phyloP scores from a whole-genome alignment of 306 rosid genomes.

The Sechiopsis laciniata region DNA sequence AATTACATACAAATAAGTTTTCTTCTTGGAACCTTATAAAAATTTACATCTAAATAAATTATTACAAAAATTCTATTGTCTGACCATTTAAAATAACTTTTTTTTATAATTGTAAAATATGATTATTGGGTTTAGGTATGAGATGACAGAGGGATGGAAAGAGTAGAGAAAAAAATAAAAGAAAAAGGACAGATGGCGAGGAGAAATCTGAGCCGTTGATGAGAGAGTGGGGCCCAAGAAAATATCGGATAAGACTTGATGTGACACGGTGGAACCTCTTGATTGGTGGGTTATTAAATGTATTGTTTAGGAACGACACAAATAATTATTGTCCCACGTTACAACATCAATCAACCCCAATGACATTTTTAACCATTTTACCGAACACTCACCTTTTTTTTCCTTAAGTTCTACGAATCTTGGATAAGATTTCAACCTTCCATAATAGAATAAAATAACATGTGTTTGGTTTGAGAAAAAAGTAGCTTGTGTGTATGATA shows the following conservation, averaged over 20 bases:
- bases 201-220: slow-evolving; percentile 24
- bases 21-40: too few species aligned
- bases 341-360: not conserved
- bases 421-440: not conserved
- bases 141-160: not conserved
- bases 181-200: not conserved
- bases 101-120: too few species aligned
- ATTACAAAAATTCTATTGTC: too few species aligned
- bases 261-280: slow-evolving; percentile 19
- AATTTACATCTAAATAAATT: too few species aligned
- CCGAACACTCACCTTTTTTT: not conserved
- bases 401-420: not conserved
- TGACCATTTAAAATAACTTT: too few species aligned
- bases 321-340: slow-evolving; percentile 26
- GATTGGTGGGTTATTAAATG: slow-evolving; percentile 32
- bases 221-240: slow-evolving; percentile 27
- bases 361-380: slow-evolving; percentile 15
- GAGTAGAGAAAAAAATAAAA: not conserved
- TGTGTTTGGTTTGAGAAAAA: too few species aligned
- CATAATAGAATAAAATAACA: too few species aligned
- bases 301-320: slow-evolving; percentile 33
- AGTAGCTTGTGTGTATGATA: too few species aligned
- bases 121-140: not conserved
- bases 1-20: too few species aligned
- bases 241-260: slow-evolving; percentile 38